Percentiles rank a stretch among this genome's conserved stretches.
Conservation (phyloP, 2,329 filamentous ascomycete genomes). For the Fusarium papillatum region DNA sequence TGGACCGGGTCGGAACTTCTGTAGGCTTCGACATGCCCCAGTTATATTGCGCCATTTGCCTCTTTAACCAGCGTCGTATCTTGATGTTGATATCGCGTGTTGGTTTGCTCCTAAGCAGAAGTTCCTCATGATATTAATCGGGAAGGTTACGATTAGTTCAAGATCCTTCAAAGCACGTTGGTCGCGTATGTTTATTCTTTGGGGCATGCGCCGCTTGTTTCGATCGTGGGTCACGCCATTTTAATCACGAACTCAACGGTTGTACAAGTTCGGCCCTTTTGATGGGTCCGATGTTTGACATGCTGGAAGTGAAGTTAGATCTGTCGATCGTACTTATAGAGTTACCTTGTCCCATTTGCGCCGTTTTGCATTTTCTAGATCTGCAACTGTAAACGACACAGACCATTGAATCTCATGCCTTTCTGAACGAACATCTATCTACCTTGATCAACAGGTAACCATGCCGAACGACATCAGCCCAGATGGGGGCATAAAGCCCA, state of each 20-base stretch:
- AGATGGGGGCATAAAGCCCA: not conserved
- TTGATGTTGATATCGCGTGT: not conserved
- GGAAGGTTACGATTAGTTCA: not conserved
- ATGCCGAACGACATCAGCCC: not conserved
- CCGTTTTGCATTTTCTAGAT: not conserved
- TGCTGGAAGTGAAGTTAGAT: not conserved
- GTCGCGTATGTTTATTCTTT: not conserved
- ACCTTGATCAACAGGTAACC: not conserved
- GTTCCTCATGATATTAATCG: not conserved
- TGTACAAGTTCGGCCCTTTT: not conserved
- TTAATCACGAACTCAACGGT: not conserved
- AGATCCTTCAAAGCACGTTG: not conserved
- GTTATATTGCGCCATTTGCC: not conserved
- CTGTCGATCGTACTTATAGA: not conserved
- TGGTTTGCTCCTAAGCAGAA: not conserved
- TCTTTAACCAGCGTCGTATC: not conserved
- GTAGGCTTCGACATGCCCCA: not conserved
- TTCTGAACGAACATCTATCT: not conserved
- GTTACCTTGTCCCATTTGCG: not conserved
- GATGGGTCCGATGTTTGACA: conserved; percentile 5
- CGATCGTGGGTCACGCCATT: not conserved
- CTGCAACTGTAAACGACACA: not conserved
- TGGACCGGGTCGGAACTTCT: not conserved
- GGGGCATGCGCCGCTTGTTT: not conserved
- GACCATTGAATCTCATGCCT: not conserved